Evolutionary conservation across 169 alveolate genomes (phyloP).

Genomic region (Plasmodium gonderi): DNA sequence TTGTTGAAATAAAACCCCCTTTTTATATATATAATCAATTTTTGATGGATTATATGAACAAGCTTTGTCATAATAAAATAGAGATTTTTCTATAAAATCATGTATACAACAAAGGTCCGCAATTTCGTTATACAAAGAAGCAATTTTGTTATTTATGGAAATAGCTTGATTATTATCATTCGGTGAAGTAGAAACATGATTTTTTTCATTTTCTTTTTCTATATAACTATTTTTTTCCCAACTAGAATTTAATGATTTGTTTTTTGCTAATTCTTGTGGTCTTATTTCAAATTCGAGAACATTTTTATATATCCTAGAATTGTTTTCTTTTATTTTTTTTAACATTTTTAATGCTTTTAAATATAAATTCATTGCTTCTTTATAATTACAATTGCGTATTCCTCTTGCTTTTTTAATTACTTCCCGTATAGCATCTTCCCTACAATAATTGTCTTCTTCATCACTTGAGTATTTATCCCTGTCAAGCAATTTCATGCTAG

Average conservation of each 20-base stretch:
- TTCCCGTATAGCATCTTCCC: conserved; percentile 31
- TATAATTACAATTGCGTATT: conserved; percentile 28
- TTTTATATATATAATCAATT: conserved; percentile 63
- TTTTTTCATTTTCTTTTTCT: not conserved
- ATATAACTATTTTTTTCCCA: not conserved
- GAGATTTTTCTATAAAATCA: conserved; percentile 63
- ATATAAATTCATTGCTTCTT: conserved; percentile 46
- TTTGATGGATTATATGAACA: conserved; percentile 65
- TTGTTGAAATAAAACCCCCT: conserved; percentile 74
- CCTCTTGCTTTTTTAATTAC: conserved; percentile 44
- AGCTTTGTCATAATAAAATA: conserved; percentile 66
- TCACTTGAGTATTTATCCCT: conserved; percentile 4
- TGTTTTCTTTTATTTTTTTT: conserved; percentile 41
- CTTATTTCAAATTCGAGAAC: conserved; percentile 61
- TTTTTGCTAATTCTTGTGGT: conserved; percentile 31
- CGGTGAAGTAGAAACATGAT: not conserved
- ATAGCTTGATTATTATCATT: conserved; percentile 2
- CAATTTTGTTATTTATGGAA: conserved; percentile 51
- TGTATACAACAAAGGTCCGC: conserved; percentile 69
- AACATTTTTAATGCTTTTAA: conserved; percentile 34
- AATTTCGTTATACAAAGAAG: conserved; percentile 69
- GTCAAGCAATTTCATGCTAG: conserved; percentile 39
- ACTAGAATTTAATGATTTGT: not conserved
- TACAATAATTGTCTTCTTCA: conserved; percentile 12
- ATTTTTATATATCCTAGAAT: conserved; percentile 41